Base-by-base conservation (phyloP, 1,284 basidiomycete species). In the Ganoderma multipileum region DNA sequence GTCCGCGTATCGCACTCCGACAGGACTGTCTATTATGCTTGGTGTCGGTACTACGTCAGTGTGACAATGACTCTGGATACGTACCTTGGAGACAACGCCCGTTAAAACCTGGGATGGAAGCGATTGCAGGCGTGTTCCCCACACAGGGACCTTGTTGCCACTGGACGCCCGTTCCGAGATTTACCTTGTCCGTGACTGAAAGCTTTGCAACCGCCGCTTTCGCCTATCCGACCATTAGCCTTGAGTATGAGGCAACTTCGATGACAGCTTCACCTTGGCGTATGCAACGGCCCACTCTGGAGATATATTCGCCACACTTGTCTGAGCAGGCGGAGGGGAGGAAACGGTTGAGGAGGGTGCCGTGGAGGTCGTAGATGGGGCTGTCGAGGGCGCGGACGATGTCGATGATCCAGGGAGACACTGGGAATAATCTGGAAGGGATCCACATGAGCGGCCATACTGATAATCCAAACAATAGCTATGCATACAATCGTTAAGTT, bases 31-130 rank as follows among this genome's bases (percentile, higher is more conserved):
- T 86, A 54, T 18, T 59, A 50, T 23, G 18, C 62, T 28, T 59
- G 33, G n/a, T n/a, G 11, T 30, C 8, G 33, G 26, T 28, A 28
- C 14, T 30, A 8, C 26, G 52, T 63, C 36, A 28, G 42, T 16
- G 66, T 50, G 5, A 26, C 5, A 33, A 26, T 28, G 41, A 41
- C 9, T 3, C 7, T 9, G 33, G n/a, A 20, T 38, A 63, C 77
- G 52, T 75, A 86, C 87, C 87, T 80, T 89, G 81, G 4, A 94
- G 81, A 76, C 93, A 95, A 33, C 94, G 81, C 0, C 92, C 92
- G 1, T 85, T 84, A 79, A 91, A 94, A 52, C 83, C 83, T 16
- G 76, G 71, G 68, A 90, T 87, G 1, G 84, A 83, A 0, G 87
- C 82, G 58, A 94, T 86, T 7, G 89, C 79, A 7, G 85, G 85